Percentiles rank a stretch among this genome's conserved stretches.
Conservation (phyloP, 2,329 filamentous ascomycete genomes). For the Ophiostoma piceae region DNA sequence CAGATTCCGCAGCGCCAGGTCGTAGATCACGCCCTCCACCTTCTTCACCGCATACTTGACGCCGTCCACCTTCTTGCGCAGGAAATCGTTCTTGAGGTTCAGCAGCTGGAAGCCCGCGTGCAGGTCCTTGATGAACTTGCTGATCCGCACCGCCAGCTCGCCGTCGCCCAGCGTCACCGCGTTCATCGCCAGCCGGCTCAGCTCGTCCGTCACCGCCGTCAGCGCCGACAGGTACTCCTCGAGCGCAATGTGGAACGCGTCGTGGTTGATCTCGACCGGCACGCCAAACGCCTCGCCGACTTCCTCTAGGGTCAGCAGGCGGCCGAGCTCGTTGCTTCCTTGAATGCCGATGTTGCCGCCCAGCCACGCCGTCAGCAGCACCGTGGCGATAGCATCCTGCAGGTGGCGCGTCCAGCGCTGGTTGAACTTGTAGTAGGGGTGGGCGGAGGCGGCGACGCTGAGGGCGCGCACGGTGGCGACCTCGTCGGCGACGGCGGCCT, state of each 20-base stretch:
- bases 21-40: slow-evolving; percentile 96
- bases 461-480: slow-evolving; percentile 66
- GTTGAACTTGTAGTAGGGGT: slow-evolving; percentile 98
- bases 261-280: slow-evolving; percentile 82
- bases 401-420: slow-evolving; percentile 76
- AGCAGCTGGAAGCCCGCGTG: slow-evolving; percentile 95
- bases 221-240: slow-evolving; percentile 93
- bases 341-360: slow-evolving; percentile 60
- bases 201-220: slow-evolving; percentile 82
- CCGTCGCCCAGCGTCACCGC: slow-evolving; percentile 89
- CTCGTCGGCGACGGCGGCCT: slow-evolving; percentile 67
- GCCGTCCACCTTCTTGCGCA: slow-evolving; percentile 81
- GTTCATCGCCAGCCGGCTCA: slow-evolving; percentile 87
- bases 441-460: slow-evolving; percentile 66
- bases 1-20: slow-evolving; percentile 80
- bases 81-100: slow-evolving; percentile 91
- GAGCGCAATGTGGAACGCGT: slow-evolving; percentile 91
- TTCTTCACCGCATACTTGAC: slow-evolving; percentile 98
- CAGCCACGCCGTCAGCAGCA: slow-evolving; percentile 65
- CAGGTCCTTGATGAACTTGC: slow-evolving; percentile 87
- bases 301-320: slow-evolving; percentile 81
- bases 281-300: slow-evolving; percentile 75
- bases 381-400: slow-evolving; percentile 65
- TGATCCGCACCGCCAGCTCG: slow-evolving; percentile 77
- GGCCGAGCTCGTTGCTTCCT: slow-evolving; percentile 41